A percentile compares a stretch with the other conserved stretches of the same genome.
Evolutionary conservation across 73 alveolate species (phyloP).

Genomic region (Tetrahymena thermophila): DNA sequence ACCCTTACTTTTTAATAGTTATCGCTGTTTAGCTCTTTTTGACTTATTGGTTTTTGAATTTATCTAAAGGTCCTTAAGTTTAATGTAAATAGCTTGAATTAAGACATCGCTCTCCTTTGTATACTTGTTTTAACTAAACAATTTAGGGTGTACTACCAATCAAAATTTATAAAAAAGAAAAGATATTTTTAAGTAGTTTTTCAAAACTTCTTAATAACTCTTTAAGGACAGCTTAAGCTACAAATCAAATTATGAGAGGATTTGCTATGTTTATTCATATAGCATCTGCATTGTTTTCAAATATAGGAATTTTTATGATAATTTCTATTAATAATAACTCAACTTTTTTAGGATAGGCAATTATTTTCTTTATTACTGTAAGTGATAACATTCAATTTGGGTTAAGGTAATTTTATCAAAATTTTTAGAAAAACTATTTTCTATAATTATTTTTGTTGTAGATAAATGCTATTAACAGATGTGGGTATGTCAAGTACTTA

Average conservation of each 20-base stretch:
- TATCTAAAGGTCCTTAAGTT: not conserved
- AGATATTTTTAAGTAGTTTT: not conserved
- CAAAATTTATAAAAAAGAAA: not conserved
- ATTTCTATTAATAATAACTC: not conserved
- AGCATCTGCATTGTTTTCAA: not conserved
- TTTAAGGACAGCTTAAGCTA: not conserved
- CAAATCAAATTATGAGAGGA: not conserved
- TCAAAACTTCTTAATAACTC: not conserved
- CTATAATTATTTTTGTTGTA: not conserved
- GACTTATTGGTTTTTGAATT: not conserved
- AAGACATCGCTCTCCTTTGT: not conserved
- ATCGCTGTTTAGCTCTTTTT: not conserved
- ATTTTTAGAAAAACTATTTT: not conserved
- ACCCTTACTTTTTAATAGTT: not conserved
- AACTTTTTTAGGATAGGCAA: not conserved
- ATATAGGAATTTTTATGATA: not conserved
- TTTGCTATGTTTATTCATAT: not conserved
- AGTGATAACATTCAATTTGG: not conserved
- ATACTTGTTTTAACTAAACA: not conserved
- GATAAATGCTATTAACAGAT: not conserved
- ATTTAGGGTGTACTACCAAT: not conserved
- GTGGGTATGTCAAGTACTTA: not conserved
- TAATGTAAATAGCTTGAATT: not conserved
- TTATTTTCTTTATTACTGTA: not conserved
- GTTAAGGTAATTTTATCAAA: not conserved